Percentiles rank a stretch among this genome's conserved stretches.
These are phyloP conservation scores for Penicillium dipodomyicola DNA, from an alignment of 495 filamentous ascomycete species.

Conservation along the genomic window DNA sequence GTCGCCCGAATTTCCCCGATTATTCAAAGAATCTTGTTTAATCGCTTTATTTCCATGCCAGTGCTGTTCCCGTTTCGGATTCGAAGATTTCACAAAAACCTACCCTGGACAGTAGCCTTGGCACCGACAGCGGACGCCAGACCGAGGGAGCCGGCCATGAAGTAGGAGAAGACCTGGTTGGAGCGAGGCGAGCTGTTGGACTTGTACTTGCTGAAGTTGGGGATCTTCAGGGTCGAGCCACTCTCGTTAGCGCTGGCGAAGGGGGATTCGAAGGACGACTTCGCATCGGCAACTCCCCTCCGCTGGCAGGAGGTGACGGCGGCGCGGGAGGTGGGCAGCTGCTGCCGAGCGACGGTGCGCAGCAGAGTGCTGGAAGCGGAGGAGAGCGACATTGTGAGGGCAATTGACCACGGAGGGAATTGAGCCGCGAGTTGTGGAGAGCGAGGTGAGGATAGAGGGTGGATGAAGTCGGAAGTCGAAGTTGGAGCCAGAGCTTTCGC, in stretches of 20 bases:
- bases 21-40: not conserved
- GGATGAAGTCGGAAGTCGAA: slow-evolving; percentile 46
- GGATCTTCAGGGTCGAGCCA: slow-evolving; percentile 66
- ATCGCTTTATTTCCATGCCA: not conserved
- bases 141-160: slow-evolving; percentile 96
- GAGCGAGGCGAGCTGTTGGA: slow-evolving; percentile 57
- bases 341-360: slow-evolving; percentile 51
- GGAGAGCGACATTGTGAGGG: slow-evolving; percentile 48
- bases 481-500: slow-evolving; percentile 47
- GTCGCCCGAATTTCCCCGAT: slow-evolving; percentile 19
- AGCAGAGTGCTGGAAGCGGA: slow-evolving; percentile 49
- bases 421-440: slow-evolving; percentile 31
- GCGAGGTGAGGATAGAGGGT: slow-evolving; percentile 28
- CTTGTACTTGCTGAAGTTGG: slow-evolving; percentile 86
- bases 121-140: slow-evolving; percentile 86
- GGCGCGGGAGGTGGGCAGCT: slow-evolving; percentile 45
- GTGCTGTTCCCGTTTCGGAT: not conserved
- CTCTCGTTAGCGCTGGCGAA: slow-evolving; percentile 43
- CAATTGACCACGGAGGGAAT: slow-evolving; percentile 41
- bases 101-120: slow-evolving; percentile 96
- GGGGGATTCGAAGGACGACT: slow-evolving; percentile 52
- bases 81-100: slow-evolving; percentile 33
- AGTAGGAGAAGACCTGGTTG: slow-evolving; percentile 92
- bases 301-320: slow-evolving; percentile 48
- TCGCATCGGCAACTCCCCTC: slow-evolving; percentile 47